phyloP scores from a whole-genome alignment of 768 basidiomycete species.

The Obba rivulosa region DNA sequence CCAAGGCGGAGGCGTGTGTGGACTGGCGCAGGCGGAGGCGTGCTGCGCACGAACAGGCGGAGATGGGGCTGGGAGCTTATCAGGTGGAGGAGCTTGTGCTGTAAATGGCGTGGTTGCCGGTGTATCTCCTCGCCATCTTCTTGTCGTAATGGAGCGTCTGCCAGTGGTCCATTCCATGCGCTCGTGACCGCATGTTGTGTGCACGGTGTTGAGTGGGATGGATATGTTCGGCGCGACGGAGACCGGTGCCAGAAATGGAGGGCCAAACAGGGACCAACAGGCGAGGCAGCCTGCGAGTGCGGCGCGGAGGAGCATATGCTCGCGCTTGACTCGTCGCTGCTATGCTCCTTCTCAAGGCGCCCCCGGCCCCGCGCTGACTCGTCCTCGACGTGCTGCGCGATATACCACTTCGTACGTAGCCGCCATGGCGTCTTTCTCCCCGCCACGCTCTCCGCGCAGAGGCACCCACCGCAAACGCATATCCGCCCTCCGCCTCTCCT shows the following conservation, averaged over 20 bases:
- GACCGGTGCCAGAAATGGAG: neutral
- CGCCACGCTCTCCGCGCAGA: slow-evolving; percentile 11
- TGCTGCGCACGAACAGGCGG: slow-evolving; percentile 45
- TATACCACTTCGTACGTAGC: too few species aligned
- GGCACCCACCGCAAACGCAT: slow-evolving; percentile 48
- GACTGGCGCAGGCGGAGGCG: slow-evolving; percentile 39
- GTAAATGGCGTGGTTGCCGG: neutral
- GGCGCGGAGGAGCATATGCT: neutral
- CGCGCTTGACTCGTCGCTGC: neutral
- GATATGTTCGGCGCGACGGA: neutral
- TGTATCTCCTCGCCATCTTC: neutral
- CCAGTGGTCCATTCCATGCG: neutral
- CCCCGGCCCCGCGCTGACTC: slow-evolving; percentile 7
- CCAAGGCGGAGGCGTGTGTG: slow-evolving; percentile 16
- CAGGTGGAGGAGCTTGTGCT: slow-evolving; percentile 60
- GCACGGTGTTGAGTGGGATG: neutral
- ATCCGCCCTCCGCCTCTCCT: slow-evolving; percentile 54
- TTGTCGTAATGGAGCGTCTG: too few species aligned
- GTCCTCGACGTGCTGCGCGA: slow-evolving; percentile 10
- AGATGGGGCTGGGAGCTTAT: slow-evolving; percentile 57
- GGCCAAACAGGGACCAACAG: slow-evolving; percentile 11
- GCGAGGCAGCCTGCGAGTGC: neutral
- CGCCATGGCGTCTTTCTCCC: neutral
- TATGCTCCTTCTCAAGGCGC: neutral
- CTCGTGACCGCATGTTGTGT: neutral